Base-by-base conservation (phyloP, 2,329 filamentous ascomycete genomes). In the Colletotrichum coccodes region DNA sequence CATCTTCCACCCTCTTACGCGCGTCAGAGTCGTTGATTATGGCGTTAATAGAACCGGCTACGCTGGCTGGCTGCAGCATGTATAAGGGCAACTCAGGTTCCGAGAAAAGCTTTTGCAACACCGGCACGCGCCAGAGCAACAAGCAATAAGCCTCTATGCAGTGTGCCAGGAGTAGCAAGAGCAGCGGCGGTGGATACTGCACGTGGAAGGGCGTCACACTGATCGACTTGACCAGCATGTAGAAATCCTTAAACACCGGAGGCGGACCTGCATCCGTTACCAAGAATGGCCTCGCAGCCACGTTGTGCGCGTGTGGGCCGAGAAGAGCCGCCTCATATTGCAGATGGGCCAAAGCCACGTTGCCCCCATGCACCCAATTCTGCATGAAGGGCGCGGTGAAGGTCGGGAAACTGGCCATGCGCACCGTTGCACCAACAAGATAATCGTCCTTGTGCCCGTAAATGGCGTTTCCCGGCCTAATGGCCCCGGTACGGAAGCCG, bases 301-400 rank as follows among this genome's bases (percentile, higher is more conserved):
- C 75, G 75, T 75, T 62, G 71, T 75, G 70, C 4, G 70, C 75
- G 50, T 80, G 76, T 21, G 78, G 76, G 28, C 80, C 76, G 34
- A 86, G 71, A 1, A 90, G 80, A 6, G 84, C 84, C 21, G 82
- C 80, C 75, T 89, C 86, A 74, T 86, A 85, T 28, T 83, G 78
- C 4, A 89, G 78, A 71, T 89, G 86, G 5, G 83, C 86, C 21
- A 88, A 76, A 11, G 86, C 85, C 68, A 87, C 84, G 75, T 89
- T 88, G 61, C 83, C 81, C 5, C 79, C 81, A 69, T 83, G 79
- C 53, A 86, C 83, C 72, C 84, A 86, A 74, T 83, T 84, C 72
- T 88, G 85, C 30, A 86, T 77, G 32, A 84, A 76, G 18, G 81
- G 79, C 6, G 75, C 73, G 30, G 82, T 79, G 81, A 85, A 87